Evolutionary conservation across 257 asterid species (phyloP).

Genomic region (Solanum acaule): DNA sequence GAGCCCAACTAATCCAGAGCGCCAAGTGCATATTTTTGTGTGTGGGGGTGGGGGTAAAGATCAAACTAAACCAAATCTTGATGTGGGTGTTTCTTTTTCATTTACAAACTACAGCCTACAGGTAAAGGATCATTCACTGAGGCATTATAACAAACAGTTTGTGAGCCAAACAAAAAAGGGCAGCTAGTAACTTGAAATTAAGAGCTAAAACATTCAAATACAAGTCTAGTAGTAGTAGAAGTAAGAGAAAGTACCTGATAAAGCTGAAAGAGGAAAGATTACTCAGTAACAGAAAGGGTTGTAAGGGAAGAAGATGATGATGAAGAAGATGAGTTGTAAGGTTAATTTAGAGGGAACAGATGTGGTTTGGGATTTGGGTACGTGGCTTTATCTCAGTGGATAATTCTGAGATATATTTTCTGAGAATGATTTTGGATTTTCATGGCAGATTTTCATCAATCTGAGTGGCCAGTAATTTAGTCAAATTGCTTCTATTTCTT

Average conservation of each 20-base stretch:
- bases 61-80: neutral
- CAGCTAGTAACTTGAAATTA: neutral
- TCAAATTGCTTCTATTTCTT: neutral
- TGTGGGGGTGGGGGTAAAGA: neutral
- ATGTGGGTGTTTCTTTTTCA: neutral
- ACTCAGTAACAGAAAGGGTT: neutral
- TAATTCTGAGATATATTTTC: neutral
- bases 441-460: neutral
- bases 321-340: neutral
- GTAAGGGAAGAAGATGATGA: neutral
- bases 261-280: neutral
- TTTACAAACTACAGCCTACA: neutral
- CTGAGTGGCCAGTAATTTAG: neutral
- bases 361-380: constrained; percentile 39
- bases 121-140: neutral
- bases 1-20: neutral
- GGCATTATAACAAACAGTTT: neutral
- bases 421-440: constrained; percentile 12
- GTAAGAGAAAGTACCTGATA: neutral
- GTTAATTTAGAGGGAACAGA: constrained; percentile 43
- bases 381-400: constrained; percentile 45
- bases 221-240: neutral
- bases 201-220: neutral
- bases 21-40: neutral
- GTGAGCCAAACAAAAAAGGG: neutral